Percentiles rank a stretch among this genome's conserved stretches.
These are phyloP conservation scores for Agaricales sp. DNA, from an alignment of 1,284 basidiomycete genomes.

Conservation along the genomic window DNA sequence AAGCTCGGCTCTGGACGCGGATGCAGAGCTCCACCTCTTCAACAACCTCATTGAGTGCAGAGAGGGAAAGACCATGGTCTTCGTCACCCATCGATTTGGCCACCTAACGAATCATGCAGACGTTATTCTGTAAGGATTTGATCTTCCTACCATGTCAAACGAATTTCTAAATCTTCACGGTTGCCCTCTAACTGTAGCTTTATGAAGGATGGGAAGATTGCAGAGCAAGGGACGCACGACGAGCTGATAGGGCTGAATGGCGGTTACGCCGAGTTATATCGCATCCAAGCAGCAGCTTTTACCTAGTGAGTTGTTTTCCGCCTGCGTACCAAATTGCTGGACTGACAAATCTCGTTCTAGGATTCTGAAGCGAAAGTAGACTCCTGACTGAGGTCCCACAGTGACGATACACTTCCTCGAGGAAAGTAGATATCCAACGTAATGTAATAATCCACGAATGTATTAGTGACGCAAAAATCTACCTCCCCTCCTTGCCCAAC, in stretches of 20 bases:
- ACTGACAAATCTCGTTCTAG: too few species aligned
- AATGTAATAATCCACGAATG: too few species aligned
- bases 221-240: slow-evolving; percentile 43
- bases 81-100: slow-evolving; percentile 62
- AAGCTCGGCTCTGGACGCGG: slow-evolving; percentile 41
- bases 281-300: slow-evolving; percentile 46
- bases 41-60: slow-evolving; percentile 36
- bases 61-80: slow-evolving; percentile 54
- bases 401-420: too few species aligned
- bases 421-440: too few species aligned
- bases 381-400: too few species aligned
- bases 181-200: slow-evolving; percentile 36
- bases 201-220: slow-evolving; percentile 45
- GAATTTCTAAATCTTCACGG: too few species aligned
- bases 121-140: slow-evolving; percentile 38
- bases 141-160: neutral
- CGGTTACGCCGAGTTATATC: slow-evolving; percentile 46
- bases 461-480: too few species aligned
- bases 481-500: slow-evolving; percentile 36
- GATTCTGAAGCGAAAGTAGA: too few species aligned
- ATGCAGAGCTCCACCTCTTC: slow-evolving; percentile 40
- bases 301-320: too few species aligned
- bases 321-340: too few species aligned
- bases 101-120: slow-evolving; percentile 56
- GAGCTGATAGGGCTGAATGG: slow-evolving; percentile 33